Conservation (phyloP, 768 basidiomycete genomes). For the Termitomyces sp. region DNA sequence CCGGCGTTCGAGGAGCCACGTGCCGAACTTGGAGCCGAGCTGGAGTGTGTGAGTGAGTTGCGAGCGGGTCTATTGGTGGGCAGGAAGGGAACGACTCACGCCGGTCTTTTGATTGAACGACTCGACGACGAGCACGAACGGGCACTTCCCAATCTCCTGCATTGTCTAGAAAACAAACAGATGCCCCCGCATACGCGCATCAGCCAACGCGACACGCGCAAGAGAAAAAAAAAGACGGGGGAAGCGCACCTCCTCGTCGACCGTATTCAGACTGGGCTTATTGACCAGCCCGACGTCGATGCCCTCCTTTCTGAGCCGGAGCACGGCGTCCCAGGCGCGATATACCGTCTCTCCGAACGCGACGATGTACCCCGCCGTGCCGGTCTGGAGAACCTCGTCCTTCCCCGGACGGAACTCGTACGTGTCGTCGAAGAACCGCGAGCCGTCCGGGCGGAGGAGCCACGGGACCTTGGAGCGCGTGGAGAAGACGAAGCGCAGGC, state of each 20-base stretch:
- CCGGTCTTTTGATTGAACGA: conserved; percentile 88
- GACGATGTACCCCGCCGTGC: conserved; percentile 77
- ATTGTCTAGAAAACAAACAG: conserved; percentile 44
- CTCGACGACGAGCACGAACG: conserved; percentile 82
- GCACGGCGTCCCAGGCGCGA: conserved; percentile 76
- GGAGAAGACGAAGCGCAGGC: conserved; percentile 82
- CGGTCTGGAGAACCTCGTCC: conserved; percentile 77
- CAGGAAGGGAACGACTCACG: conserved; percentile 19
- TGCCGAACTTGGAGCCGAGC: conserved; percentile 81
- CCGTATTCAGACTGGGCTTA: conserved; percentile 76
- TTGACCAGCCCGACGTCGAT: conserved; percentile 82
- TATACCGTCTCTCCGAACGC: conserved; percentile 87
- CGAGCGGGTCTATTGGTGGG: background rate
- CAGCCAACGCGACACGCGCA: background rate
- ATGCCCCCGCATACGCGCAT: background rate
- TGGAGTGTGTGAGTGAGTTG: conserved; percentile 14
- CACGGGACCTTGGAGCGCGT: conserved; percentile 88
- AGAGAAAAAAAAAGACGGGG: background rate
- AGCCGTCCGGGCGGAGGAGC: conserved; percentile 72
- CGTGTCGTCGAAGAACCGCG: conserved; percentile 28
- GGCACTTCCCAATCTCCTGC: conserved; percentile 63
- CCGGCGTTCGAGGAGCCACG: conserved; percentile 79
- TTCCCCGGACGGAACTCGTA: conserved; percentile 83
- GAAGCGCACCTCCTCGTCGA: conserved; percentile 65
- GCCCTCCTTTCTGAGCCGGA: conserved; percentile 64